These are phyloP conservation scores for Lathyrus sativus DNA, from an alignment of 306 rosid genomes.

Conservation along the genomic window DNA sequence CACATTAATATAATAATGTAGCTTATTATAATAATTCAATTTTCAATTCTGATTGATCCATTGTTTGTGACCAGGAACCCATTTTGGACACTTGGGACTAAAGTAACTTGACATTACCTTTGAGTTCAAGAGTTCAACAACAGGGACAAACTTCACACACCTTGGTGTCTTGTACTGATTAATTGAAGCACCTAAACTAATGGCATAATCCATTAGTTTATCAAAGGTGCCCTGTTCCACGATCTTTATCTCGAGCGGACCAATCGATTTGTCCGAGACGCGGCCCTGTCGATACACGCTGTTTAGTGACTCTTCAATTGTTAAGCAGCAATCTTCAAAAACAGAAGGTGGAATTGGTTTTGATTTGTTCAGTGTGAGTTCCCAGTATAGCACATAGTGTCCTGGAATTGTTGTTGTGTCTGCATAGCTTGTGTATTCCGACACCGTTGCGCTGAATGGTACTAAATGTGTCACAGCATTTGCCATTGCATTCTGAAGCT, in stretches of 20 bases:
- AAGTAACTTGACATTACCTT: conserved; percentile 62
- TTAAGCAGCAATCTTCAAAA: conserved; percentile 81
- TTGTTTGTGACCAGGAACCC: conserved; percentile 89
- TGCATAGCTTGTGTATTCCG: conserved; percentile 85
- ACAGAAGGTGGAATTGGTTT: conserved; percentile 82
- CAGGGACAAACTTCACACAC: conserved; percentile 88
- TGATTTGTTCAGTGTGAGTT: conserved; percentile 55
- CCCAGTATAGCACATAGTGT: conserved; percentile 92
- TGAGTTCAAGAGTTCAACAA: conserved; percentile 81
- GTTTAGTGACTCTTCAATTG: conserved; percentile 82
- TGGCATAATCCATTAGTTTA: conserved; percentile 94
- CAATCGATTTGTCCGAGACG: conserved; percentile 84
- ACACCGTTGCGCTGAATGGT: conserved; percentile 68
- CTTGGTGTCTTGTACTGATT: conserved; percentile 96
- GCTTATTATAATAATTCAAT: neutral
- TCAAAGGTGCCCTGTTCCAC: conserved; percentile 87
- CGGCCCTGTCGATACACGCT: conserved; percentile 96
- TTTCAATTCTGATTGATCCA: conserved; percentile 55
- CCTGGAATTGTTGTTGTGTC: conserved; percentile 80
- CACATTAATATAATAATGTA: conserved; percentile 28
- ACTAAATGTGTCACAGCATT: conserved; percentile 68
- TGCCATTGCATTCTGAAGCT: conserved; percentile 82
- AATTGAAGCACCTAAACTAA: conserved; percentile 92
- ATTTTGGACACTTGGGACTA: conserved; percentile 95
- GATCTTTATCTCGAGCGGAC: conserved; percentile 82